Evolutionary conservation across 768 basidiomycete genomes (phyloP).

Genomic region (Pleurotus giganteus): DNA sequence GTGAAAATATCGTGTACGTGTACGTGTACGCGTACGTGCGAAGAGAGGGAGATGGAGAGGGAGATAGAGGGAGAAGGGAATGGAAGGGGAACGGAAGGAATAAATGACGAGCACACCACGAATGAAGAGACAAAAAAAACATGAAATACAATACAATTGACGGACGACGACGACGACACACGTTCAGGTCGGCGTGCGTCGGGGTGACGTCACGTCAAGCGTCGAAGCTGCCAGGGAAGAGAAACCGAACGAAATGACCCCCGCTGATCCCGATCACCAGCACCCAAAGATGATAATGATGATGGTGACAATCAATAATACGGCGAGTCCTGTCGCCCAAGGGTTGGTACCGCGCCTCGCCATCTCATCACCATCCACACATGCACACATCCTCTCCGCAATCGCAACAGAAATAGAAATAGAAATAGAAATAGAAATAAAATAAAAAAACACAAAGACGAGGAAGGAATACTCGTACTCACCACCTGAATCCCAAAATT

Average conservation of each 20-base stretch:
- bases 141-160: neutral
- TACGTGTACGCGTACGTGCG: no score
- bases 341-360: neutral
- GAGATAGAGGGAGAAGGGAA: neutral
- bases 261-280: no score
- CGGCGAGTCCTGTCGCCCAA: no score
- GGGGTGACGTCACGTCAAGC: no score
- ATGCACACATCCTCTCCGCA: no score
- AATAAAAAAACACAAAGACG: constrained; percentile 6
- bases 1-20: no score
- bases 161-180: neutral
- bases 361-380: neutral
- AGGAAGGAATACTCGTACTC: constrained; percentile 31
- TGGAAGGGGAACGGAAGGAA: neutral
- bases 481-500: constrained; percentile 91
- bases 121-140: constrained; percentile 7
- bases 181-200: no score
- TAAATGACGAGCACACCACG: no score
- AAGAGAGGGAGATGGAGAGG: neutral
- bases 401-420: neutral
- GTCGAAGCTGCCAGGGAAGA: no score
- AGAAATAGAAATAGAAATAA: constrained; percentile 5
- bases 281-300: no score
- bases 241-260: no score
- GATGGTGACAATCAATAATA: no score